Evolutionary conservation across 306 rosid genomes (phyloP), one percentile per base, ranked within the genome.

Genomic region (Begonia loranthoides): DNA sequence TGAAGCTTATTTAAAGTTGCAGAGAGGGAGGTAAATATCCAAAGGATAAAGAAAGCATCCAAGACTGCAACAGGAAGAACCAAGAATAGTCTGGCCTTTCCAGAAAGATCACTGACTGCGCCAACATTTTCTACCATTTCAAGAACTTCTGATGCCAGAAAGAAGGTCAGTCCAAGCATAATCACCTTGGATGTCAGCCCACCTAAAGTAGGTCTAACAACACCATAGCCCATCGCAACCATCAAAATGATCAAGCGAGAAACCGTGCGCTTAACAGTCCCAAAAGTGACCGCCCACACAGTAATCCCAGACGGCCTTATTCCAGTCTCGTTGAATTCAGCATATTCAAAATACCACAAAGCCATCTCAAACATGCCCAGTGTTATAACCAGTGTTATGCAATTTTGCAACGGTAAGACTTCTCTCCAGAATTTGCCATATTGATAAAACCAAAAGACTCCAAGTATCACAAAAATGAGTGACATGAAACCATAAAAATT

Each of bases 341-440:
- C 86, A 60, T 83, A 90, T 66, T 90, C 99, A 46, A 90, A 80
- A 71, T 86, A 90, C 94, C 95, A 90, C 6, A 90, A 15, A 53
- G 99, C 68, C 95, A 86, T 82, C 74, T 90, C 99, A 61, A 90
- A 72, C 99, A 90, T 90, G 48, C 99, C 99, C 13, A 86, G 75
- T 2, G 95, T 86, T 64, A 90, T 90, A 22, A 83, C 99, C 22
- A 80, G 62, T 6, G 99, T 90, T 38, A 90, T 79, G 70, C 99
- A 86, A 66, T 90, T 90, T 79, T 90, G 99, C 71, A 90, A 73
- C 6, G 88, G 87, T 57, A 90, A 76, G 21, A 90, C 76, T 65
- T 86, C 96, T 73, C 50, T 83, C 94, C 96, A 90, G 65, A 76
- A 82, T 67, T 88, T 82, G 46, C 94, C 82, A 61, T 83, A 86